These are phyloP conservation scores for Calocybe gangraenosa DNA, from an alignment of 768 basidiomycete genomes.

Conservation along the genomic window DNA sequence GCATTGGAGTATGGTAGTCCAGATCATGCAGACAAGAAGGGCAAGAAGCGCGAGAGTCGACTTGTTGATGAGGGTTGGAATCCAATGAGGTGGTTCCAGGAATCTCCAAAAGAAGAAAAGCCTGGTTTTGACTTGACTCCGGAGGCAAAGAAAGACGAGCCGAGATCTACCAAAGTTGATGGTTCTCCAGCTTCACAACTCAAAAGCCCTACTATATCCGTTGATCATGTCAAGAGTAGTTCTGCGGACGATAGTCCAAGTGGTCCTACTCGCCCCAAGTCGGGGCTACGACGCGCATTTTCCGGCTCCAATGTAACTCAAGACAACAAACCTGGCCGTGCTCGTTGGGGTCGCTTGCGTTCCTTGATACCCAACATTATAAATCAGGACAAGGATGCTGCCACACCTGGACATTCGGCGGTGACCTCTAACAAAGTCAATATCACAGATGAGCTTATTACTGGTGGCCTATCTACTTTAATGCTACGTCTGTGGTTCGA, in stretches of 20 bases:
- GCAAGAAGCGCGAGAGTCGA: constrained; percentile 47
- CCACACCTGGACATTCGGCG: constrained; percentile 39
- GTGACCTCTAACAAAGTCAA: constrained; percentile 56
- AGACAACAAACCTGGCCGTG: constrained; percentile 25
- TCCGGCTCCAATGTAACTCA: constrained; percentile 27
- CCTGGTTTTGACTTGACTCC: constrained; percentile 25
- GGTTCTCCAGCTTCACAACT: neutral
- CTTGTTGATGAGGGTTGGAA: constrained; percentile 50
- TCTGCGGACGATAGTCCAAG: constrained; percentile 9
- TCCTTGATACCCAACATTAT: constrained; percentile 59
- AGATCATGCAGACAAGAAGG: constrained; percentile 48
- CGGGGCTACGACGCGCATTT: constrained; percentile 25
- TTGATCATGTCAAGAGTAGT: constrained; percentile 5
- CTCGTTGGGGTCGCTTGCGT: constrained; percentile 62
- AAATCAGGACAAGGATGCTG: constrained; percentile 26
- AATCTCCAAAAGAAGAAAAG: constrained; percentile 47
- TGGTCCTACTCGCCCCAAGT: constrained; percentile 5
- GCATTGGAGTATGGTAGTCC: constrained; percentile 50
- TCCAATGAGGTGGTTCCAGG: constrained; percentile 50
- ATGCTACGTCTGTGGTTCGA: constrained; percentile 85
- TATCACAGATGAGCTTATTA: constrained; percentile 78
- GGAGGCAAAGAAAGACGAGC: neutral
- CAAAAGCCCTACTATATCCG: constrained; percentile 2
- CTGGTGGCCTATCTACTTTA: constrained; percentile 72
- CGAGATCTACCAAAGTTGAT: neutral